Conservation (phyloP, 2,329 filamentous ascomycete species). For the Neofusicoccum kwambonambiense region DNA sequence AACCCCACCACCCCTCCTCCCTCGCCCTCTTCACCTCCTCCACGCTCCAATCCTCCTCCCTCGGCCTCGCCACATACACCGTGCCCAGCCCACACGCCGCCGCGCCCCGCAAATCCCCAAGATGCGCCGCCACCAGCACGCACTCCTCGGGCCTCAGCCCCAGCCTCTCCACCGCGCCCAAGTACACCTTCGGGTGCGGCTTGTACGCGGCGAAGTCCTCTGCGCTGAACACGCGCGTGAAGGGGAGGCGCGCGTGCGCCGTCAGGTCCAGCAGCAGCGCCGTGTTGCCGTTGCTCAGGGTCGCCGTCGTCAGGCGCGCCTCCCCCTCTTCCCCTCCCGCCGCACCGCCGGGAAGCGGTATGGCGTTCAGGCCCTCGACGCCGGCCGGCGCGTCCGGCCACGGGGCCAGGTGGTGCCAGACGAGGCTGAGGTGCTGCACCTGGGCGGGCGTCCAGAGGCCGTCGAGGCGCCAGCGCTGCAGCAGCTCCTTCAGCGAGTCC, state of each 20-base stretch:
- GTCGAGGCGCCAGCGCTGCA: constrained; percentile 55
- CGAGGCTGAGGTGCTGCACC: constrained; percentile 48
- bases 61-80: constrained; percentile 68
- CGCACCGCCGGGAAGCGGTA: not conserved
- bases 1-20: constrained; percentile 61
- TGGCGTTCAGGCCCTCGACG: constrained; percentile 52
- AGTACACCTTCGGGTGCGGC: constrained; percentile 66
- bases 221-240: constrained; percentile 62
- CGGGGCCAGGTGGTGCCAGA: constrained; percentile 71
- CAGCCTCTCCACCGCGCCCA: constrained; percentile 62
- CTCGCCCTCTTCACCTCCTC: constrained; percentile 54
- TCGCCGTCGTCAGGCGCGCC: constrained; percentile 58
- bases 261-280: constrained; percentile 65
- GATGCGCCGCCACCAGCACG: constrained; percentile 75
- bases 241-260: constrained; percentile 58
- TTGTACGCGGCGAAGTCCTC: constrained; percentile 76
- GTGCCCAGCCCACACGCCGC: constrained; percentile 64
- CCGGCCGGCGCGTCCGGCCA: constrained; percentile 66
- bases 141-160: constrained; percentile 60
- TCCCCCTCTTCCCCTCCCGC: not conserved
- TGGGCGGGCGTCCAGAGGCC: constrained; percentile 56
- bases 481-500: constrained; percentile 59
- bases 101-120: constrained; percentile 67
- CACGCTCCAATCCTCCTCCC: constrained; percentile 62
- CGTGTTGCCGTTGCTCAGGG: constrained; percentile 73